Evolutionary conservation across 1,284 basidiomycete genomes (phyloP).

Genomic region (Ustilago curta): DNA sequence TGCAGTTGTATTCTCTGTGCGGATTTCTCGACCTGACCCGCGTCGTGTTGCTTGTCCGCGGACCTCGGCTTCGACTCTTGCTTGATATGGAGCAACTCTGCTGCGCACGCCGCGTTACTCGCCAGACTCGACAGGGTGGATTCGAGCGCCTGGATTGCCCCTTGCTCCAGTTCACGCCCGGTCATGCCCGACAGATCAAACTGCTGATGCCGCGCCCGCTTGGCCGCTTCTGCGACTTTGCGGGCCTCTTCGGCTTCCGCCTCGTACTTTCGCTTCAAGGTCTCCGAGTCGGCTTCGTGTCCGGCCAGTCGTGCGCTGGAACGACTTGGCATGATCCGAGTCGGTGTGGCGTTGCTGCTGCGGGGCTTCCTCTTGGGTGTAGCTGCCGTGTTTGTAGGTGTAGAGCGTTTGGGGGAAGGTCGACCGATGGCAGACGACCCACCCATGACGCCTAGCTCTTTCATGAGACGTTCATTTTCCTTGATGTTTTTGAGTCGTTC

Average conservation of each 20-base stretch:
- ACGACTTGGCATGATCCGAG: conserved; percentile 44
- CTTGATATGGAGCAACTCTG: conserved; percentile 39
- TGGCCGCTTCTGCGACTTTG: conserved; percentile 47
- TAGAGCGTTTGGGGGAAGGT: conserved; percentile 32
- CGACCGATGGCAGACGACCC: conserved; percentile 50
- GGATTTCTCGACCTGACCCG: neutral
- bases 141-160: conserved; percentile 38
- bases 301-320: conserved; percentile 54
- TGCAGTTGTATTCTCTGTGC: conserved; percentile 44
- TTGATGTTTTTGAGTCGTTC: conserved; percentile 65
- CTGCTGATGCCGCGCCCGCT: conserved; percentile 53
- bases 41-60: conserved; percentile 10
- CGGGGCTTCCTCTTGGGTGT: conserved; percentile 38
- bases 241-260: conserved; percentile 50
- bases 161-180: conserved; percentile 38
- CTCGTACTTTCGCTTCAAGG: conserved; percentile 55
- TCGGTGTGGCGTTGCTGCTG: conserved; percentile 11
- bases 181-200: conserved; percentile 51
- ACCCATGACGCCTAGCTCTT: conserved; percentile 59
- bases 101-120: conserved; percentile 19
- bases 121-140: conserved; percentile 29
- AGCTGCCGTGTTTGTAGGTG: conserved; percentile 29
- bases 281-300: conserved; percentile 57
- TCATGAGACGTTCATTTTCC: conserved; percentile 64
- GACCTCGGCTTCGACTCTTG: conserved; percentile 29